Base-by-base conservation (phyloP, 768 basidiomycete genomes). In the Pleurotus cornucopiae region DNA sequence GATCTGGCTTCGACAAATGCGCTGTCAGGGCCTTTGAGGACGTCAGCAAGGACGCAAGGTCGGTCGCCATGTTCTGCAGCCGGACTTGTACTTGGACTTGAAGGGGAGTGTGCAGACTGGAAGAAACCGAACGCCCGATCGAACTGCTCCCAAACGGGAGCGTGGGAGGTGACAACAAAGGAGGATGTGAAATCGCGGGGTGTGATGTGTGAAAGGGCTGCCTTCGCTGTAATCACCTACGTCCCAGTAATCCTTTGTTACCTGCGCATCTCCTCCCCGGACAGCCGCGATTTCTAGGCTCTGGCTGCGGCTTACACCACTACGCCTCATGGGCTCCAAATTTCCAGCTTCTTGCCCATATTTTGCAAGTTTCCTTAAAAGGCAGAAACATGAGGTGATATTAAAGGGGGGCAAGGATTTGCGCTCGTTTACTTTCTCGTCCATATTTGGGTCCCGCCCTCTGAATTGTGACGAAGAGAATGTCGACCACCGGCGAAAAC, bases 21-120 rank as follows among this genome's bases (percentile, higher is more conserved):
- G 87, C 84, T 7, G 86, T 92, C 37, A 94, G 81, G 23, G 81
- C 82, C 64, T 80, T 84, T 6, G 88, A 88, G 23, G 85, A 81
- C 46, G 82, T 82, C 62, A 91, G 69, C 54, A 91, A 73, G n/a
- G 88, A 77, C 37, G 87, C 85, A 1, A 91, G 75, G 66, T 89
- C 84, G 44, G 85, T 64, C 20, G 71, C 61, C 72, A 71, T 71
- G 4, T 34, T 34, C 30, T 34, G 30, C 30, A 34, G 30, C 9
- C 30, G 30, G 30, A 34, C 30, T 34, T 34, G 30, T 34, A 34
- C 30, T 34, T 34, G 30, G 2, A 21, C 18, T 49, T 56, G 38
- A 37, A 16, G 12, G 26, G 30, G 5, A 34, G 16, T 16, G 14
- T 11, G 41, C 25, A 39, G 46, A 55, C 21, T 47, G 46, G 21